Evolutionary conservation across 2,329 filamentous ascomycete species (phyloP).

Genomic region (Fusarium ramigenum): DNA sequence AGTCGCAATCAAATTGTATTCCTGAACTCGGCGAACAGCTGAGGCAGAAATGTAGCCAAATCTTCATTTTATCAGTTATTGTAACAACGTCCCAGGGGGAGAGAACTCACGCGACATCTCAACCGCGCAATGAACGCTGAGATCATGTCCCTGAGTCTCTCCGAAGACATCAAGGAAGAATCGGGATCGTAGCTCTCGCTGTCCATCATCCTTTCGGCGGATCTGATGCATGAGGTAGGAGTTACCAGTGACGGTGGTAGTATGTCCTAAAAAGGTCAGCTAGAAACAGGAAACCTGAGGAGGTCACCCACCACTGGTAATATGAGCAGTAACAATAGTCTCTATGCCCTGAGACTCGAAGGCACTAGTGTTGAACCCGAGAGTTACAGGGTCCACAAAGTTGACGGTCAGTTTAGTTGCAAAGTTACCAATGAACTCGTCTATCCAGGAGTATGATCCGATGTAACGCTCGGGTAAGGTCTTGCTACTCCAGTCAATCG

Average conservation of each 20-base stretch:
- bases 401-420: neutral
- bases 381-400: neutral
- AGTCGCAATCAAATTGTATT: no score
- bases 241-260: neutral
- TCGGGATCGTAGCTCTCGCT: neutral
- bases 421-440: neutral
- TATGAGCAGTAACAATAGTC: neutral
- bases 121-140: neutral
- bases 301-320: neutral
- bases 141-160: neutral
- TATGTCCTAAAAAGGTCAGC: neutral
- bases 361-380: neutral
- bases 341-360: neutral
- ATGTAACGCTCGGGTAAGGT: neutral
- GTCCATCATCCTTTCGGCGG: neutral
- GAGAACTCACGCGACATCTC: neutral
- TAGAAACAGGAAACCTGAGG: rapidly evolving
- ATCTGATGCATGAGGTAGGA: neutral
- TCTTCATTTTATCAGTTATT: neutral
- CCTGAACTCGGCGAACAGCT: neutral
- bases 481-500: neutral
- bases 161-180: neutral
- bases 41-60: neutral
- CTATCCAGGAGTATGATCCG: neutral
- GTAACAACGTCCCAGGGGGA: no score